Conservation (phyloP, 768 basidiomycete species). For the Xerocomellus dryophilus region DNA sequence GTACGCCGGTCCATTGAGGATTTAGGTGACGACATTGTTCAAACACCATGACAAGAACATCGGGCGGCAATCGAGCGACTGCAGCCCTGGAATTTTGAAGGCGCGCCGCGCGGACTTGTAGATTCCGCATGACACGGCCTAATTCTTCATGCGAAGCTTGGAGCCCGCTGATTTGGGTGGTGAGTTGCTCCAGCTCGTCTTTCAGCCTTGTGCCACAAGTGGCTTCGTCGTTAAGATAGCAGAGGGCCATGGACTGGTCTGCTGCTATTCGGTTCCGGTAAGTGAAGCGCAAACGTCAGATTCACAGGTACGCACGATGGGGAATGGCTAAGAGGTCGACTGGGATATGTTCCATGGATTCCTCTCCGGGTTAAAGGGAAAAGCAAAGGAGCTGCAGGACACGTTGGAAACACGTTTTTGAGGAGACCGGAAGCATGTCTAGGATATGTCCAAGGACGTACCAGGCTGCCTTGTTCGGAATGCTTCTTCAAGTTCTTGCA, state of each 20-base stretch:
- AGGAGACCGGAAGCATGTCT: slow-evolving; percentile 12
- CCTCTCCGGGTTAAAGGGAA: slow-evolving; percentile 28
- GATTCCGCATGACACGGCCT: slow-evolving; percentile 23
- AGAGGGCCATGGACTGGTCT: slow-evolving; percentile 22
- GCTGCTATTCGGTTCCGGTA: slow-evolving; percentile 4
- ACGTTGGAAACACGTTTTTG: slow-evolving; percentile 32
- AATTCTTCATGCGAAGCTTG: slow-evolving; percentile 31
- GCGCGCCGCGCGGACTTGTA: slow-evolving; percentile 30
- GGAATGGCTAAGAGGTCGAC: slow-evolving; percentile 19
- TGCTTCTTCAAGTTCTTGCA: slow-evolving; percentile 4
- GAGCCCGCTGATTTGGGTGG: slow-evolving; percentile 24
- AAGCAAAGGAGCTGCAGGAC: slow-evolving; percentile 13
- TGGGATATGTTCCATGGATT: slow-evolving; percentile 19
- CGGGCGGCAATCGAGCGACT: slow-evolving; percentile 32
- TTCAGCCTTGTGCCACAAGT: slow-evolving; percentile 2
- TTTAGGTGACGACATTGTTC: slow-evolving; percentile 31
- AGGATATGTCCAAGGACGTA: slow-evolving; percentile 20
- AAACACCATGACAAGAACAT: slow-evolving; percentile 32
- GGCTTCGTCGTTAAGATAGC: slow-evolving; percentile 22
- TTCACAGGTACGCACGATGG: slow-evolving; percentile 18
- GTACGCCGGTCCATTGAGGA: slow-evolving; percentile 33
- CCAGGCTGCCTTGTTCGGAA: slow-evolving; percentile 20
- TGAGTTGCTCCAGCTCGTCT: slow-evolving; percentile 29
- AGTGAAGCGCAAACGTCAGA: neutral
- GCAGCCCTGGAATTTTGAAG: slow-evolving; percentile 30